These are phyloP conservation scores for Primulina huaijiensis DNA, from an alignment of 257 asterid genomes.

Conservation along the genomic window DNA sequence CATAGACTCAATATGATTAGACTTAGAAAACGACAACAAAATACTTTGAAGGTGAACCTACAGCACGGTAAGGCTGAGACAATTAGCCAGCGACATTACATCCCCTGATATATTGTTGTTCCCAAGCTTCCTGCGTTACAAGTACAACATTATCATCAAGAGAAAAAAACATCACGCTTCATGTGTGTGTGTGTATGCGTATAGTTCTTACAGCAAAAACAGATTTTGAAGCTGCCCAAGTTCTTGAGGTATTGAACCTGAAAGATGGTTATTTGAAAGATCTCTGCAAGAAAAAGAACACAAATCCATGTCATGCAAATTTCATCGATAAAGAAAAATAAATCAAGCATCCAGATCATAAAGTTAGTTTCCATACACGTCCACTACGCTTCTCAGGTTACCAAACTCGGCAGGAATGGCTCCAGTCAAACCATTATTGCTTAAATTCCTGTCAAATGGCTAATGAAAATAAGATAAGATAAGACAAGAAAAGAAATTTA, in stretches of 20 bases:
- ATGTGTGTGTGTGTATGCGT: neutral
- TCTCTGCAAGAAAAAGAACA: conserved; percentile 49
- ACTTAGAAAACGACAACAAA: neutral
- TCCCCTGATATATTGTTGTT: conserved; percentile 87
- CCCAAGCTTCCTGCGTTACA: conserved; percentile 53
- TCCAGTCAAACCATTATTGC: conserved; percentile 70
- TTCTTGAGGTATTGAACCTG: conserved; percentile 80
- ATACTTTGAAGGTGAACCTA: conserved; percentile 36
- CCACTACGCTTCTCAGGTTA: conserved; percentile 86
- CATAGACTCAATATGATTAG: conserved; percentile 12
- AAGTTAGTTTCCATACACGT: conserved; percentile 52
- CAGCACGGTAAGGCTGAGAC: conserved; percentile 75
- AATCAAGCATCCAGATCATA: neutral
- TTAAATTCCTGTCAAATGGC: conserved; percentile 56
- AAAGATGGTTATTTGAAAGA: conserved; percentile 76
- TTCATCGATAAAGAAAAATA: neutral
- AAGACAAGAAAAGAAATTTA: neutral
- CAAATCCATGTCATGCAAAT: neutral
- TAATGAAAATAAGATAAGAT: conserved; percentile 2
- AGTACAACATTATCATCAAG: neutral
- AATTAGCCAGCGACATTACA: conserved; percentile 58
- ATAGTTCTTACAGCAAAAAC: conserved; percentile 63
- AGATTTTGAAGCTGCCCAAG: conserved; percentile 86
- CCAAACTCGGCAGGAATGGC: conserved; percentile 83
- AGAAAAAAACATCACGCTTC: neutral